Percentiles rank a stretch among this genome's conserved stretches.
Evolutionary conservation across 1,284 basidiomycete genomes (phyloP).

Genomic region (Melampsora larici-populina): DNA sequence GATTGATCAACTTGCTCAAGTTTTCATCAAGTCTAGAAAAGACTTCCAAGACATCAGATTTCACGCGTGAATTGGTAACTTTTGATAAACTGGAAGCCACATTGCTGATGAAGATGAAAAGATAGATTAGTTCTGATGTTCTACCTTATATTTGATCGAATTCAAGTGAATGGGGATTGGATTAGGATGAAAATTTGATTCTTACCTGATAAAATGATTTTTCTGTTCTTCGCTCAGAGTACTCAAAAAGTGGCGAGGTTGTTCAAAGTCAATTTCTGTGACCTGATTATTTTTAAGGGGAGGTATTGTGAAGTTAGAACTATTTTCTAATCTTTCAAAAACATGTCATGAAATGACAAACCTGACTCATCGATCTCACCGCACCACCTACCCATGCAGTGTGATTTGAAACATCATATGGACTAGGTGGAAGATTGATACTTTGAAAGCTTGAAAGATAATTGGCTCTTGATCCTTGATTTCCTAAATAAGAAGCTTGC

Average conservation of each 20-base stretch:
- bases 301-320: not conserved
- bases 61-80: not conserved
- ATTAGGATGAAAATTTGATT: too few relatives aligned
- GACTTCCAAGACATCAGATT: not conserved
- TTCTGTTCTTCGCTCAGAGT: too few relatives aligned
- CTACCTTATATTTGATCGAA: too few relatives aligned
- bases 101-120: not conserved
- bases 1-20: not conserved
- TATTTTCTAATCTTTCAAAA: not conserved
- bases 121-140: too few relatives aligned
- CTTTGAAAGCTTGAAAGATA: constrained; percentile 53
- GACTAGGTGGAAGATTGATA: constrained; percentile 41
- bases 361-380: constrained; percentile 21
- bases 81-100: not conserved
- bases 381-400: constrained; percentile 29
- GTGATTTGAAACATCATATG: constrained; percentile 38
- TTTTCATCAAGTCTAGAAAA: not conserved
- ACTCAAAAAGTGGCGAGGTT: constrained; percentile 69
- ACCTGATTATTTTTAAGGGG: not conserved
- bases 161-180: too few relatives aligned
- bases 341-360: not conserved
- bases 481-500: constrained; percentile 55
- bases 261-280: constrained; percentile 73
- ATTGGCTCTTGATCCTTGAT: constrained; percentile 72
- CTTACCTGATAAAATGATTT: too few relatives aligned